Evolutionary conservation across 2,329 filamentous ascomycete genomes (phyloP), one percentile per base, ranked within the genome.

Genomic region (Pseudogymnoascus sp.): DNA sequence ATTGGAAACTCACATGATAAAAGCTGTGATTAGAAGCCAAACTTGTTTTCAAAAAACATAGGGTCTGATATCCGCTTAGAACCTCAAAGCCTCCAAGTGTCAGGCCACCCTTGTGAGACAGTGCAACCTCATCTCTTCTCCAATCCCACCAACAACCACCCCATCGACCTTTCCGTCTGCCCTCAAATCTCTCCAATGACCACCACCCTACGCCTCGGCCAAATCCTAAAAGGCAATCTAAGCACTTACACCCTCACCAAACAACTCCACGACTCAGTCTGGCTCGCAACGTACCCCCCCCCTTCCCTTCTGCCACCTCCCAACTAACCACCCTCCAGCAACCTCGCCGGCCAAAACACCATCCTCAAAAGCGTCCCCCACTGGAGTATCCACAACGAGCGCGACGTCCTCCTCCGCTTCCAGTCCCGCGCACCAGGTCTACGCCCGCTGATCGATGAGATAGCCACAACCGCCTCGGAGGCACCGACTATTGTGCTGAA

Each of bases 381-480:
- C 58, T 25, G 52, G 62, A 63, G 66, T 45, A 64, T 69, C 42
- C 63, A 67, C 61, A 69, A 69, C 59, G 67, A 69, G 60, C 66
- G 64, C 37, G 62, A 69, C 62, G 42, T 68, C 64, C 64, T 68
- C 10, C 64, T 65, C 55, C 67, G 64, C 62, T 68, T 68, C 42
- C 64, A 52, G 55, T 60, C 29, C 61, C 58, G 61, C 42, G 62
- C 52, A 58, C 62, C 63, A 60, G 63, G 61, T 29, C 66, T 69
- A 63, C 65, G 67, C 60, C 65, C 64, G 61, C 6, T 69, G 61
- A 48, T 69, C 40, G 67, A 69, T 58, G 67, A 69, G 64, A 65
- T 58, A n/a, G n/a, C n/a, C n/a, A n/a, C n/a, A 52, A 21, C 7
- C 8, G n/a, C 62, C 6, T 27, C 64, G 64, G 64, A 63, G 60